Evolutionary conservation across 202 grass and related monocot species (phyloP).

Genomic region (Zizania palustris): DNA sequence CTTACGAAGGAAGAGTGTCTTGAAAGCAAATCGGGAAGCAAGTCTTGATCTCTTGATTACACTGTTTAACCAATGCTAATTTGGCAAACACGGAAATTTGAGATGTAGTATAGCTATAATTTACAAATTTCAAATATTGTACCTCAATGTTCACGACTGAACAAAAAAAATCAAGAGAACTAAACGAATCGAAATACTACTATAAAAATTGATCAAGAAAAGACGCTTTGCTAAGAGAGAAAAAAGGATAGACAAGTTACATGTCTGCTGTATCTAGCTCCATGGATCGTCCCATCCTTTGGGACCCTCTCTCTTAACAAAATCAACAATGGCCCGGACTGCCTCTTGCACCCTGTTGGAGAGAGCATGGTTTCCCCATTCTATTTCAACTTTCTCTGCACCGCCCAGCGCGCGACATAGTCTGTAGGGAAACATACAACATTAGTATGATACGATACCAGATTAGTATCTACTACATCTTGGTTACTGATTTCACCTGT

Average conservation of each 20-base stretch:
- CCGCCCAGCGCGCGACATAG: conserved; percentile 76
- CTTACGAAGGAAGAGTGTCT: neutral
- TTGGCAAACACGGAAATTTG: neutral
- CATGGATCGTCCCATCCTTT: conserved; percentile 99
- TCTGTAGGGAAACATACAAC: conserved; percentile 47
- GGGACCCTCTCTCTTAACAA: conserved; percentile 95
- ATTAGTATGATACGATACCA: neutral
- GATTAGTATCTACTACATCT: conserved; percentile 30
- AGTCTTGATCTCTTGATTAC: neutral
- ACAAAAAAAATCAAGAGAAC: conserved; percentile 21
- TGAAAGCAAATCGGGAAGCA: neutral
- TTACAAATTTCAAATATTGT: conserved; percentile 36
- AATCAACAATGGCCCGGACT: conserved; percentile 90
- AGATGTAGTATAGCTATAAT: conserved; percentile 21
- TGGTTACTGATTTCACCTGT: conserved; percentile 50
- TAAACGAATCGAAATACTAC: conserved; percentile 38
- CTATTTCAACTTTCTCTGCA: conserved; percentile 92
- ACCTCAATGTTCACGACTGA: conserved; percentile 13
- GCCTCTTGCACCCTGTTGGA: conserved; percentile 94
- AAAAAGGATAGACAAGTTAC: conserved; percentile 33
- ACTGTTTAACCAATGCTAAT: neutral
- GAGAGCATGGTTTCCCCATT: conserved; percentile 89
- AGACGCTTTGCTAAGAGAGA: conserved; percentile 12
- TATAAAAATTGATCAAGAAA: conserved; percentile 27
- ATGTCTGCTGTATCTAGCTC: conserved; percentile 60